A percentile compares a stretch with the other conserved stretches of the same genome.
Evolutionary conservation across 2,329 filamentous ascomycete genomes (phyloP).

Genomic region (Fusarium robinianum): DNA sequence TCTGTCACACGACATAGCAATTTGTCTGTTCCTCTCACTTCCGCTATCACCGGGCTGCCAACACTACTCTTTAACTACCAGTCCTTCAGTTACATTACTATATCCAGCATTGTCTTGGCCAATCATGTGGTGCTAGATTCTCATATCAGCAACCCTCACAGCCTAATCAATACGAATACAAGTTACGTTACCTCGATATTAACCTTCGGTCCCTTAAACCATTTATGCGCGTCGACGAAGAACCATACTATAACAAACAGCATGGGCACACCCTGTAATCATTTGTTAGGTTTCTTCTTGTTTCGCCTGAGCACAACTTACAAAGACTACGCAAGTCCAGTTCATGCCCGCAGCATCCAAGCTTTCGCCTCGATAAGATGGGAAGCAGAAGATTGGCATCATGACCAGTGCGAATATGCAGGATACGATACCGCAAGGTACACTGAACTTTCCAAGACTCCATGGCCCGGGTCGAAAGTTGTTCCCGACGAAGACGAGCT

Average conservation of each 20-base stretch:
- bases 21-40: no score
- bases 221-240: slow-evolving; percentile 16
- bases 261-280: slow-evolving; percentile 3
- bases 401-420: slow-evolving; percentile 14
- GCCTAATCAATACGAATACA: not conserved
- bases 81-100: no score
- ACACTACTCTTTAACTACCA: no score
- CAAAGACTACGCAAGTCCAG: slow-evolving; percentile 18
- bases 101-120: no score
- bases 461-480: slow-evolving; percentile 19
- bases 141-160: not conserved
- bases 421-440: slow-evolving; percentile 6
- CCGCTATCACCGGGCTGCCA: no score
- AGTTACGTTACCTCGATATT: slow-evolving; percentile 7
- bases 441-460: slow-evolving; percentile 15
- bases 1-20: no score
- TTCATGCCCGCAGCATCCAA: slow-evolving; percentile 17
- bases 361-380: slow-evolving; percentile 1
- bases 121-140: slow-evolving; percentile 7
- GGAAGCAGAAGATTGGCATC: slow-evolving; percentile 22
- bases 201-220: slow-evolving; percentile 20
- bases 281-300: not conserved
- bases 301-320: not conserved
- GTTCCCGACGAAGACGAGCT: slow-evolving; percentile 16
- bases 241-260: slow-evolving; percentile 9